Evolutionary conservation across 2,329 filamentous ascomycete genomes (phyloP), one percentile per base, ranked within the genome.

Genomic region (Cryphonectria naterciae): DNA sequence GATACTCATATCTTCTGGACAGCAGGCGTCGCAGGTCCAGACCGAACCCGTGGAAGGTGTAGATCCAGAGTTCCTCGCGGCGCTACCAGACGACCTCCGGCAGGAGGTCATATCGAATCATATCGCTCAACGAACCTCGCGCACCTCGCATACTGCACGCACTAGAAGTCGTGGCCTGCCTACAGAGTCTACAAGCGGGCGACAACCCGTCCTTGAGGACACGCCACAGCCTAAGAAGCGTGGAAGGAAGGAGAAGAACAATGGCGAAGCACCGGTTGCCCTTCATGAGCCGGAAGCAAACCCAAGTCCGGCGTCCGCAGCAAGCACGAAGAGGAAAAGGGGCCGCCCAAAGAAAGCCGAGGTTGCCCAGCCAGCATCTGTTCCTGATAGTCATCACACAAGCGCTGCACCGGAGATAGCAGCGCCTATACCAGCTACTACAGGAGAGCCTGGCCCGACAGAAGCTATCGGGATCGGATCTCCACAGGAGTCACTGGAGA

Each of bases 261-360:
- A 46, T 8, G 52, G 71, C 32, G 70, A 74, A 32, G 52, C 25
- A 39, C 17, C 56, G 56, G 5, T 60, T 46, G 56, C 39, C 8
- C 10, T 17, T 3, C 11, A 60, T 11, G 56, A 35, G 56, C 43
- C 54, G 13, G 70, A 73, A 69, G 49, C 72, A 69, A 64, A 69
- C n/a, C 19, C 7, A 15, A 22, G 25, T 58, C 13, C 70, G 43
- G 65, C 67, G 54, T 15, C 39, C 19, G 49, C 56, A 25, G 54
- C 54, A 22, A 25, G 71, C 46, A 46, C 70, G 15, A 77, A 77
- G 68, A 83, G 79, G 75, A 82, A 79, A 71, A 78, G 84, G 65
- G 84, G 84, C 4, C 79, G 84, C 28, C 83, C 83, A 22, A 81
- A 78, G 70, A 85, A 85, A 69, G 73, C 75, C 2, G 78, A 77